Base-by-base conservation (phyloP, 2,329 filamentous ascomycete genomes). In the Diplodia seriata region DNA sequence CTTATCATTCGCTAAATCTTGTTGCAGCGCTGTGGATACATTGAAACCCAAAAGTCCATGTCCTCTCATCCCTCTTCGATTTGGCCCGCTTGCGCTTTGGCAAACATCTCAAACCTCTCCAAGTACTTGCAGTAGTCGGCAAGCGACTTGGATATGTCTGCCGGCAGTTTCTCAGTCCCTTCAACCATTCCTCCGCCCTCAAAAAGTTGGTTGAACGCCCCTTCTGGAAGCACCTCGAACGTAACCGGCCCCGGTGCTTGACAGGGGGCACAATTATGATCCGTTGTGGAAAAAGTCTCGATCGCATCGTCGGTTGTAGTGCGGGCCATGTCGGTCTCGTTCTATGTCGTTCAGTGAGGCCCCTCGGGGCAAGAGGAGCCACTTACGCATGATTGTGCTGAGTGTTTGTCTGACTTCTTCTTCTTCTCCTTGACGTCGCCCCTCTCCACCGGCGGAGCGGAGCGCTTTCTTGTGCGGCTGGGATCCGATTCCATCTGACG, bases 51-150 rank as follows among this genome's bases (percentile, higher is more conserved):
- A 47, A 43, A 43, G 23, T 26, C 23, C 23, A 43, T 43, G 4
- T 33, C 8, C 31, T 47, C 6, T 20, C n/a, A 47, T 20, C 43
- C 43, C 3, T 47, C 43, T n/a, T 47, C n/a, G 9, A 47, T 9
- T 15, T 20, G 20, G 23, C 20, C 36, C 12, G 40, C 23, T n/a
- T 43, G 20, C 5, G 55, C 55, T 5, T 59, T 59, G n/a, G 38
- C 55, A 36, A 18, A 29, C n/a, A 9, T 2, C 14, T 43, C 55
- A 29, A 59, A 26, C 5, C 23, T 9, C 38, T 59, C 18, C 38
- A 59, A 47, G 12, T 20, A 43, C 23, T 47, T 59, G 36, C 55
- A 40, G 15, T 59, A 59, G 18, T 59, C 55, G 11, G 20, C 55
- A 8, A 59, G 36, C 11, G 14, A 36, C 11, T 47, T 29, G 14